Evolutionary conservation across 2,329 filamentous ascomycete genomes (phyloP).

Genomic region (Akanthomyces uredinophilus): DNA sequence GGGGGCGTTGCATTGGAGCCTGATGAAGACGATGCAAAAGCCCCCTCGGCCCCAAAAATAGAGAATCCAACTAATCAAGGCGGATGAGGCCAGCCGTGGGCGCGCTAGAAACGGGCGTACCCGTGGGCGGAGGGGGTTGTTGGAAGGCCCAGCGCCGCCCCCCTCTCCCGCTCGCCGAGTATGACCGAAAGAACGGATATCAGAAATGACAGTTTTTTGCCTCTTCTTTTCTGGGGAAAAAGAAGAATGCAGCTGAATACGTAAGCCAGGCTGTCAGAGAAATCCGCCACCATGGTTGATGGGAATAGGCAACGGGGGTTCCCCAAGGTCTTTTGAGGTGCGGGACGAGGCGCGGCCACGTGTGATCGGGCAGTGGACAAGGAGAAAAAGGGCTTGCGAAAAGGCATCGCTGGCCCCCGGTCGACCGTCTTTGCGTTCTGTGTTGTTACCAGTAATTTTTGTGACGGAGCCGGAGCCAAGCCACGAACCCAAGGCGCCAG

Average conservation of each 20-base stretch:
- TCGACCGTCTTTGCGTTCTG: not conserved
- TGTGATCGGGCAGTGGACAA: not conserved
- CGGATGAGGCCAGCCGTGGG: conserved; percentile 6
- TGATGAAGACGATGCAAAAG: not conserved
- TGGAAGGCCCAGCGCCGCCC: not conserved
- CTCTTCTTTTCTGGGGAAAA: not conserved
- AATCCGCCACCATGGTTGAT: not conserved
- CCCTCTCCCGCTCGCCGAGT: not conserved
- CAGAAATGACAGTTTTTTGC: not conserved
- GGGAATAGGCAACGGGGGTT: not conserved
- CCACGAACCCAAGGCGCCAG: not conserved
- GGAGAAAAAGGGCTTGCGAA: not conserved
- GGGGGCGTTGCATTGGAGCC: not conserved
- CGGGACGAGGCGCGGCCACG: not conserved
- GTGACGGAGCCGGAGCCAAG: not conserved
- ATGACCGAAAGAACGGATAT: not conserved
- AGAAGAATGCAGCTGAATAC: not conserved
- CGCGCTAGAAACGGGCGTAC: conserved; percentile 11
- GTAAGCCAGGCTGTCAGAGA: not conserved
- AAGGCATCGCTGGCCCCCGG: not conserved
- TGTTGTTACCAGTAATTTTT: too few relatives aligned
- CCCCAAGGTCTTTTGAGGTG: not conserved
- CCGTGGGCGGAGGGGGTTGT: not conserved
- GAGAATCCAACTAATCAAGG: too few relatives aligned
- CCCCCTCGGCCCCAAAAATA: not conserved